Conservation (phyloP, 2,329 filamentous ascomycete genomes). For the Diplodia intermedia region DNA sequence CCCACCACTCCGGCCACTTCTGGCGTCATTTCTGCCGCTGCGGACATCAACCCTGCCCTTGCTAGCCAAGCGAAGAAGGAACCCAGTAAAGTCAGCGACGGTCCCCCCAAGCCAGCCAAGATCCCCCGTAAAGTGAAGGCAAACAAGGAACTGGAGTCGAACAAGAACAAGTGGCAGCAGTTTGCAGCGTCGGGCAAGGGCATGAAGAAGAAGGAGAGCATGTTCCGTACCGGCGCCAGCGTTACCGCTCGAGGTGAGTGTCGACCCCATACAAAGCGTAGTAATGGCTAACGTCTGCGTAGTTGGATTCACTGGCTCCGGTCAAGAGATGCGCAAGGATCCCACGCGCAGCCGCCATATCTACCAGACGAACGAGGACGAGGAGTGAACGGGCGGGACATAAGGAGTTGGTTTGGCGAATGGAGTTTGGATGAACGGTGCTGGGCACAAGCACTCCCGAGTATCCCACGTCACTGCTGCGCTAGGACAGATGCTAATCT, state of each 20-base stretch:
- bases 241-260: slow-evolving; percentile 81
- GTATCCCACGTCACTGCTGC: slow-evolving; percentile 19
- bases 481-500: slow-evolving; percentile 29
- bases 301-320: slow-evolving; percentile 97
- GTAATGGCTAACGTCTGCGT: slow-evolving; percentile 38
- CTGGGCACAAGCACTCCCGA: slow-evolving; percentile 15
- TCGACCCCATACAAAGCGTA: slow-evolving; percentile 23
- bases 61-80: slow-evolving; percentile 70
- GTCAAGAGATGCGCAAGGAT: slow-evolving; percentile 95
- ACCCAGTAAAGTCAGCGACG: slow-evolving; percentile 67
- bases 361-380: slow-evolving; percentile 28
- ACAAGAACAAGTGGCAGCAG: slow-evolving; percentile 94
- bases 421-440: slow-evolving; percentile 17
- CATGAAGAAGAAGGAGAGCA: slow-evolving; percentile 86
- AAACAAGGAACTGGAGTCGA: slow-evolving; percentile 86
- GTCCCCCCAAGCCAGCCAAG: slow-evolving; percentile 67
- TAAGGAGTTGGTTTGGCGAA: slow-evolving; percentile 25
- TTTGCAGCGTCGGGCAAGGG: slow-evolving; percentile 75
- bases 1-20: slow-evolving; percentile 50
- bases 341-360: slow-evolving; percentile 63
- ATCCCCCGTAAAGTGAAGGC: slow-evolving; percentile 82
- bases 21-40: slow-evolving; percentile 69
- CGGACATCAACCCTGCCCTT: slow-evolving; percentile 70
- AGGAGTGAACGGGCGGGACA: slow-evolving; percentile 6
- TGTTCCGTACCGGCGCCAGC: slow-evolving; percentile 92